Conservation (phyloP, 1,284 basidiomycete genomes). For the Fomitopsis pinicola region DNA sequence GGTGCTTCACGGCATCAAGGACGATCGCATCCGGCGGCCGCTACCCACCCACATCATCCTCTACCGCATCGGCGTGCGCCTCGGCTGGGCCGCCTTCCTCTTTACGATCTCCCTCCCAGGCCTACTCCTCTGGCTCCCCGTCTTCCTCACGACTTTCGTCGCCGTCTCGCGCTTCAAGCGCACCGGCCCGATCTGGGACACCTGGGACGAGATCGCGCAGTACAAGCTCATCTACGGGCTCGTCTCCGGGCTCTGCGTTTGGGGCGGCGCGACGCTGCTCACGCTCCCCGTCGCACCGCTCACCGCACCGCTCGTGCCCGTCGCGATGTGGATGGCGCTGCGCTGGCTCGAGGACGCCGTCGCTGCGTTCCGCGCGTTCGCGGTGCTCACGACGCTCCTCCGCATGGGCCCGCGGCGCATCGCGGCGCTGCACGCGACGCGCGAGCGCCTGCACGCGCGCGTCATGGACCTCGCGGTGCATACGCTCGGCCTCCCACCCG, state of each 20-base stretch:
- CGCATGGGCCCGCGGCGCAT: conserved; percentile 56
- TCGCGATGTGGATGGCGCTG: conserved; percentile 81
- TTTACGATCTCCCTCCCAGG: conserved; percentile 75
- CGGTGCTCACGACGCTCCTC: conserved; percentile 58
- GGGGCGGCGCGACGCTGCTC: conserved; percentile 45
- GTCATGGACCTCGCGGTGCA: conserved; percentile 63
- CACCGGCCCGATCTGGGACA: conserved; percentile 75
- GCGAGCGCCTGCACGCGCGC: conserved; percentile 53
- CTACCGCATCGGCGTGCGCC: conserved; percentile 59
- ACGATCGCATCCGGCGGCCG: conserved; percentile 73
- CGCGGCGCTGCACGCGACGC: conserved; percentile 43
- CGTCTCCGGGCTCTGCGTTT: conserved; percentile 64
- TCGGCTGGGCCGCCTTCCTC: conserved; percentile 62
- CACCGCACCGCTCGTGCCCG: conserved; percentile 57
- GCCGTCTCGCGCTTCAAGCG: conserved; percentile 69
- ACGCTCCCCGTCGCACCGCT: conserved; percentile 59
- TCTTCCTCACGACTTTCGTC: conserved; percentile 65
- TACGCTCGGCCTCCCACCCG: conserved; percentile 57
- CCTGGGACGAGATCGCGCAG: conserved; percentile 84
- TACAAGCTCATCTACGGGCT: conserved; percentile 84
- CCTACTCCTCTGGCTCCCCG: conserved; percentile 73
- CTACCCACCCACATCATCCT: conserved; percentile 53
- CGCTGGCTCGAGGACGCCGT: conserved; percentile 84
- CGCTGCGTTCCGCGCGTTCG: conserved; percentile 69
- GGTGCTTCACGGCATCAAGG: conserved; percentile 64